Conservation (phyloP, 2,329 filamentous ascomycete species). For the Lachnellula arida region DNA sequence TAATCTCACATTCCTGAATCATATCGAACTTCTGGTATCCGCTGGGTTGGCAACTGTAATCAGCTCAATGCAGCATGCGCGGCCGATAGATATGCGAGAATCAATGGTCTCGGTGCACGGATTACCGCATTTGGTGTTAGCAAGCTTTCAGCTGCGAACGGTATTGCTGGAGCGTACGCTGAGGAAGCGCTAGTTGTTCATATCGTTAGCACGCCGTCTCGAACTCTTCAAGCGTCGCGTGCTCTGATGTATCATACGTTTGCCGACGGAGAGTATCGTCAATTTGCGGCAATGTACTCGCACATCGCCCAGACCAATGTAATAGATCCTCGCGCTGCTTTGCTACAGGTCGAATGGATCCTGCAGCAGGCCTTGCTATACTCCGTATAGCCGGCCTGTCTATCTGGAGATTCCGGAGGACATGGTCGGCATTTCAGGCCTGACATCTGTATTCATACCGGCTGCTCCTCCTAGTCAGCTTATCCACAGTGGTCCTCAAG, state of each 20-base stretch:
- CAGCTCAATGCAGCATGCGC: constrained; percentile 58
- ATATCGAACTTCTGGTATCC: constrained; percentile 51
- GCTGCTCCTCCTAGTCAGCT: too few species aligned
- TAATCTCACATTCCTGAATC: constrained; percentile 63
- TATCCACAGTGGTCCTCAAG: too few species aligned
- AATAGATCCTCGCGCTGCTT: too few species aligned
- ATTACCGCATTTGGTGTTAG: constrained; percentile 72
- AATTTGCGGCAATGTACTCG: constrained; percentile 72
- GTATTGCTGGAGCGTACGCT: constrained; percentile 63
- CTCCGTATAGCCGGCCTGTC: too few species aligned
- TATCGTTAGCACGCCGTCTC: constrained; percentile 50
- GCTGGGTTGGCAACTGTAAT: constrained; percentile 64
- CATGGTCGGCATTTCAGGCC: too few species aligned
- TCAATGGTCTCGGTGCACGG: constrained; percentile 63
- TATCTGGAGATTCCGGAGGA: too few species aligned
- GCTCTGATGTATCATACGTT: constrained; percentile 61
- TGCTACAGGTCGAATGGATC: too few species aligned
- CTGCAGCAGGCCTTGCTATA: too few species aligned
- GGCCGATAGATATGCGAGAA: constrained; percentile 71
- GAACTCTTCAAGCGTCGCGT: constrained; percentile 38
- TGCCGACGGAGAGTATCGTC: constrained; percentile 71
- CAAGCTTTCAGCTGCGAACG: constrained; percentile 65
- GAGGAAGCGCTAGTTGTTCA: constrained; percentile 65
- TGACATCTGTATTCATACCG: too few species aligned
- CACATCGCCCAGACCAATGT: constrained; percentile 23